Conservation (phyloP, 2,329 filamentous ascomycete genomes). For the Aspergillus latus region DNA sequence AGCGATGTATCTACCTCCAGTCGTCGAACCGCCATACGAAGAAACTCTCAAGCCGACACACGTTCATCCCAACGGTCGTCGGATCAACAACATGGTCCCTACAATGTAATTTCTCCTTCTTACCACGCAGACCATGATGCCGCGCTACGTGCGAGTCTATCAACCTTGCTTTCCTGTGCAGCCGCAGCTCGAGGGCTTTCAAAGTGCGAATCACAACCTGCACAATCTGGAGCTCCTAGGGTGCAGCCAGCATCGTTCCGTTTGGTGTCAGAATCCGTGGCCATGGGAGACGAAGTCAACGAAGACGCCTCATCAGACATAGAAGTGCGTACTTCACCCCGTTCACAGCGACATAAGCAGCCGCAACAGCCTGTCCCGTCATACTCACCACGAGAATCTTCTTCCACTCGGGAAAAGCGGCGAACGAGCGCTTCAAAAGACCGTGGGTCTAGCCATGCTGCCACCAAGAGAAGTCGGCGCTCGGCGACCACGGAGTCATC, state of each 20-base stretch:
- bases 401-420: slow-evolving; percentile 30
- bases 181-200: slow-evolving; percentile 81
- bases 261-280: slow-evolving; percentile 61
- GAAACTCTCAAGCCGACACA: slow-evolving; percentile 40
- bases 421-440: slow-evolving; percentile 42
- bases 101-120: slow-evolving; percentile 70
- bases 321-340: slow-evolving; percentile 22
- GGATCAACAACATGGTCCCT: slow-evolving; percentile 54
- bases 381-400: slow-evolving; percentile 15
- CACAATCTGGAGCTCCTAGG: slow-evolving; percentile 26
- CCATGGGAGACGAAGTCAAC: slow-evolving; percentile 46
- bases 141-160: slow-evolving; percentile 87
- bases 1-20: slow-evolving; percentile 42
- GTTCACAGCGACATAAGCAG: slow-evolving; percentile 25
- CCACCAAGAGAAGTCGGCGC: slow-evolving; percentile 38
- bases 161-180: slow-evolving; percentile 90
- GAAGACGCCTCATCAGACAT: slow-evolving; percentile 24
- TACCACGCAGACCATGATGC: slow-evolving; percentile 89
- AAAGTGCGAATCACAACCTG: slow-evolving; percentile 52
- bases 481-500: slow-evolving; percentile 31
- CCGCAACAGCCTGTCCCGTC: slow-evolving; percentile 22
- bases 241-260: slow-evolving; percentile 55
- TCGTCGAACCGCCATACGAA: slow-evolving; percentile 34
- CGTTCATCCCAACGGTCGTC: slow-evolving; percentile 35
- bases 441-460: slow-evolving; percentile 30